Evolutionary conservation across 495 filamentous ascomycete genomes (phyloP), one percentile per base, ranked within the genome.

Genomic region (Aspergillus incahuasiensis): DNA sequence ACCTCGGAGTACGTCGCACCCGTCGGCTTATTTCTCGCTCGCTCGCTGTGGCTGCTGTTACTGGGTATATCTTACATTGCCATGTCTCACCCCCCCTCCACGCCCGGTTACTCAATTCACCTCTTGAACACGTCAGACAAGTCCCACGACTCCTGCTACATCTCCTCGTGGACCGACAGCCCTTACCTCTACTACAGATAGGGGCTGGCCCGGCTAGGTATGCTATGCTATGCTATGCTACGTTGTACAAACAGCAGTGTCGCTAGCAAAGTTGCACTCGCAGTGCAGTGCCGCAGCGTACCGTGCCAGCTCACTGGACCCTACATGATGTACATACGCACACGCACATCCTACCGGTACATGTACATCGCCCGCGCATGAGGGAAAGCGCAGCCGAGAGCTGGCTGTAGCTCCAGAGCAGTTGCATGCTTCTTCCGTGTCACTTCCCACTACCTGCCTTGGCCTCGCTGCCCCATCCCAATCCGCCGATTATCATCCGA

Each of bases 61-160:
- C 32, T 35, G 12, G 32, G 9, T 35, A 35, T 35, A 35, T 11
- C 6, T 35, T 35, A 2, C 13, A 11, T n/a, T n/a, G n/a, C n/a
- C 6, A 35, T 35, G 25, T 28, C 25, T 28, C 25, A 28, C 25
- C 8, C 8, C 25, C 25, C 25, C 25, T 8, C 25, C 25, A 28
- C 25, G 25, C 25, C 32, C 5, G 28, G 8, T 35, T 35, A 35
- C 32, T 35, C 32, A 35, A 35, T 11, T 11, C 6, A 35, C n/a
- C 6, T 20, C 9, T 20, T 49, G 46, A 49, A 49, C 46, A 49
- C 46, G 46, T 49, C 46, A 49, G 46, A 49, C 46, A 49, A 38
- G 46, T 49, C 6, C 46, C 43, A 25, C 13, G 15, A 8, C 12
- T 30, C 21, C 41, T 22, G 25, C 39, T 20, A 18, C 39, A 18